Conservation (phyloP, 352 stramenopile genomes). For the Globisporangium uncinulatum region DNA sequence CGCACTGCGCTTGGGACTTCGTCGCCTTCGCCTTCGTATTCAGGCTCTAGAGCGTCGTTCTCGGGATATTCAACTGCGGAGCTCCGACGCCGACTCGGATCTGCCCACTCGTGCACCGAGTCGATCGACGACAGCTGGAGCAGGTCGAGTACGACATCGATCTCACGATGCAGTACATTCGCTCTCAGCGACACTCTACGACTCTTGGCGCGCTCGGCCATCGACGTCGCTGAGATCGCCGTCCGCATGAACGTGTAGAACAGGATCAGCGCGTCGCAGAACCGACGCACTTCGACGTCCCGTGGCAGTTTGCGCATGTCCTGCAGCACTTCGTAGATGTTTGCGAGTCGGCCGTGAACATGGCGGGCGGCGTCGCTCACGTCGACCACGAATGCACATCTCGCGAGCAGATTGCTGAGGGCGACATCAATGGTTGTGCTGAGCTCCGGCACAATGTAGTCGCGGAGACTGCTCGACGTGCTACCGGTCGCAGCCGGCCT, state of each 20-base stretch:
- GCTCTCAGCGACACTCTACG: background rate
- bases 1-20: background rate
- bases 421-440: background rate
- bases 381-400: background rate
- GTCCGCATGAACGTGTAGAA: background rate
- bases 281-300: background rate
- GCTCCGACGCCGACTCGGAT: background rate
- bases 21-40: background rate
- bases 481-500: background rate
- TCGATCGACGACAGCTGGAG: background rate
- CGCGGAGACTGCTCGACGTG: background rate
- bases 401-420: background rate
- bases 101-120: background rate
- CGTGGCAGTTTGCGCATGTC: background rate
- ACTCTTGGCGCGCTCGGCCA: background rate
- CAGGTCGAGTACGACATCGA: background rate
- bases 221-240: background rate
- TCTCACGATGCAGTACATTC: constrained; percentile 1
- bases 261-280: background rate
- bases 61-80: background rate
- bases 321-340: background rate
- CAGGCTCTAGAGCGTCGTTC: background rate
- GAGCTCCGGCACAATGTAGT: constrained; percentile 1
- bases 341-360: background rate
- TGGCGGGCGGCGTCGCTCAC: background rate